phyloP scores from a whole-genome alignment of 768 basidiomycete species.

The Daedalea quercina region DNA sequence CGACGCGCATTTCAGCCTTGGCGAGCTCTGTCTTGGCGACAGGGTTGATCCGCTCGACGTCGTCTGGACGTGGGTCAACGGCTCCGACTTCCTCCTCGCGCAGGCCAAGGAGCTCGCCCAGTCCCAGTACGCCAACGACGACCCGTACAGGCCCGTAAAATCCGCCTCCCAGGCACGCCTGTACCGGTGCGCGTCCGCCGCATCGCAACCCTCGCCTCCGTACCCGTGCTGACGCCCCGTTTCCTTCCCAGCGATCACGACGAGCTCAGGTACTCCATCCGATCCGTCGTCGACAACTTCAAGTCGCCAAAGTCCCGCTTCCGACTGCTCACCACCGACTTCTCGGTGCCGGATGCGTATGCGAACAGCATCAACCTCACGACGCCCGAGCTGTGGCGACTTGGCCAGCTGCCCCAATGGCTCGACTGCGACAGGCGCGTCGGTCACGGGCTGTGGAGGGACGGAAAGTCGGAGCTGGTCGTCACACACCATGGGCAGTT shows the following conservation, averaged over 20 bases:
- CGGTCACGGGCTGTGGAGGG: conserved; percentile 17
- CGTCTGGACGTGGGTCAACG: conserved; percentile 28
- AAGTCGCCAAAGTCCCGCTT: conserved; percentile 20
- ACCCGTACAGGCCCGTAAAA: conserved; percentile 17
- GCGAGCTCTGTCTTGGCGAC: conserved; percentile 12
- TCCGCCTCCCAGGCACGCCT: conserved; percentile 13
- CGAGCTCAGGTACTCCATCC: conserved; percentile 29
- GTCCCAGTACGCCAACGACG: conserved; percentile 8
- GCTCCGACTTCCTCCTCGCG: conserved; percentile 20
- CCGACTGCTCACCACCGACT: conserved; percentile 30
- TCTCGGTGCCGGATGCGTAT: conserved; percentile 16
- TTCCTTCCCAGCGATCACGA: conserved; percentile 25
- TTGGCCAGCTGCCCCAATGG: conserved; percentile 36
- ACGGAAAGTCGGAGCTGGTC: conserved; percentile 21
- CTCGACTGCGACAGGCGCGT: conserved; percentile 14
- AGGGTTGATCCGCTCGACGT: conserved; percentile 18
- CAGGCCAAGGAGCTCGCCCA: conserved; percentile 10
- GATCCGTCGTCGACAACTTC: conserved; percentile 26
- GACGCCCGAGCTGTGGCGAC: conserved; percentile 15
- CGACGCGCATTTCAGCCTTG: conserved; percentile 17
- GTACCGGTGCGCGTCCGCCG: conserved; percentile 14
- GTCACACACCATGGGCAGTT: conserved; percentile 26
- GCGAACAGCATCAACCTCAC: conserved; percentile 4
- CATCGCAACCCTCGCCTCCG: too few relatives aligned
- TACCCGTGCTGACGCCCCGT: not conserved